phyloP scores from a whole-genome alignment of 192 early-diverging fungal genomes.

The Rhizoclosmatium globosum region DNA sequence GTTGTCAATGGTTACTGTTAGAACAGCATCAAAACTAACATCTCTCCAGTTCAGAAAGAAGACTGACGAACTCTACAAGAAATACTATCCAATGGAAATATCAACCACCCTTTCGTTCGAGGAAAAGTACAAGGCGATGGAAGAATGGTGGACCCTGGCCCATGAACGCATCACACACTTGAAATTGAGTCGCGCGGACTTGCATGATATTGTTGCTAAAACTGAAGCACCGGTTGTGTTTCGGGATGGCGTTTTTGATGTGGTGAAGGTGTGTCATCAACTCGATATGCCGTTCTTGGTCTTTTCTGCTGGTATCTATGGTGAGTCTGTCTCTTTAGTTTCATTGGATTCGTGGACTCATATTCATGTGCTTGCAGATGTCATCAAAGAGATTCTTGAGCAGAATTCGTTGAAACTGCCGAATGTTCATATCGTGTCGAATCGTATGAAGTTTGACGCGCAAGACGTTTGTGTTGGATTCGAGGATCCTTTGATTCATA shows the following conservation, averaged over 20 bases:
- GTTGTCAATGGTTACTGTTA: not conserved
- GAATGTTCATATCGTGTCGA: conserved; percentile 77
- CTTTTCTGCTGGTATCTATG: conserved; percentile 75
- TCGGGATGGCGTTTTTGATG: conserved; percentile 50
- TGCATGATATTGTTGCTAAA: conserved; percentile 56
- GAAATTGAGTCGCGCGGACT: conserved; percentile 55
- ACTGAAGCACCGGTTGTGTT: conserved; percentile 55
- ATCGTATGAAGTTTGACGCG: conserved; percentile 72
- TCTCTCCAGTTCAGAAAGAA: conserved; percentile 53
- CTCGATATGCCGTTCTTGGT: conserved; percentile 68
- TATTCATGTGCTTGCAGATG: conserved; percentile 45
- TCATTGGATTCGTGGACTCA: not conserved
- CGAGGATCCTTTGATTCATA: conserved; percentile 71
- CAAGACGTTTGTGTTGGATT: conserved; percentile 64
- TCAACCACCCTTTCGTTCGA: conserved; percentile 53
- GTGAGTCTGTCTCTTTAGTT: conserved; percentile 32
- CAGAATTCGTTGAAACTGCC: conserved; percentile 47
- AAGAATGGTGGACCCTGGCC: conserved; percentile 76
- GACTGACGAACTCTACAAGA: conserved; percentile 58
- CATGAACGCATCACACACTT: conserved; percentile 63
- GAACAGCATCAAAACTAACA: too few species aligned
- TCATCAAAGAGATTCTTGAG: conserved; percentile 66
- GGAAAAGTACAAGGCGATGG: conserved; percentile 72
- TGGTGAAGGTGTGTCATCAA: conserved; percentile 46
- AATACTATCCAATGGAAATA: conserved; percentile 84